Percentiles rank a stretch among this genome's conserved stretches.
Conservation (phyloP, 2,329 filamentous ascomycete species). For the Phialophora tarda region DNA sequence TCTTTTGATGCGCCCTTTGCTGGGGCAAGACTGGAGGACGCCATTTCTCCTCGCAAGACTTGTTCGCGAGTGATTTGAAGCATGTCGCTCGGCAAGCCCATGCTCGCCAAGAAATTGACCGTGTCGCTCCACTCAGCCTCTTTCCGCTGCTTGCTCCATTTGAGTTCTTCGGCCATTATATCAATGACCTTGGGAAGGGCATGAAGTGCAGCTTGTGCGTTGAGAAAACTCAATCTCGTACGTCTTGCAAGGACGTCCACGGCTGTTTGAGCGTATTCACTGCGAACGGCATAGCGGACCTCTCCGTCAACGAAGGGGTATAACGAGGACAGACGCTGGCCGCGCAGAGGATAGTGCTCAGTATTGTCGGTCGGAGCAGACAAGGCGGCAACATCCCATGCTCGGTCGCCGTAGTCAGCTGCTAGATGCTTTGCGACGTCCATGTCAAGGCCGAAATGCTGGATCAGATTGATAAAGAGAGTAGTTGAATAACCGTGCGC, state of each 20-base stretch:
- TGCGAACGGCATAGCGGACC: constrained; percentile 81
- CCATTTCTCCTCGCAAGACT: constrained; percentile 46
- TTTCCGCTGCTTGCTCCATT: constrained; percentile 74
- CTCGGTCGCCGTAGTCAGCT: constrained; percentile 86
- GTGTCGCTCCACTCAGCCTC: constrained; percentile 80
- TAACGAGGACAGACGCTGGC: constrained; percentile 77
- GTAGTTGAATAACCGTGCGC: constrained; percentile 88
- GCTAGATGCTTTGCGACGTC: constrained; percentile 89
- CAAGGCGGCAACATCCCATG: constrained; percentile 85
- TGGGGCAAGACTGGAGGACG: constrained; percentile 21
- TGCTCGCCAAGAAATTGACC: constrained; percentile 62
- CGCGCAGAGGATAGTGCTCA: constrained; percentile 81
- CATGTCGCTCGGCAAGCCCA: constrained; percentile 65
- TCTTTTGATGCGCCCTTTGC: constrained; percentile 17
- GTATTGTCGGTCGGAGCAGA: constrained; percentile 71
- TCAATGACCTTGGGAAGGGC: constrained; percentile 85
- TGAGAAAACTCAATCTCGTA: constrained; percentile 85
- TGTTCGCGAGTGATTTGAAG: constrained; percentile 61
- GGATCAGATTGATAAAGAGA: constrained; percentile 92
- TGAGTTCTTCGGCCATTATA: constrained; percentile 82
- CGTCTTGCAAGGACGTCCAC: constrained; percentile 85
- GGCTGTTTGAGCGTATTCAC: constrained; percentile 91
- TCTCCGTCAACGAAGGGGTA: constrained; percentile 95
- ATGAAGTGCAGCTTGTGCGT: constrained; percentile 87
- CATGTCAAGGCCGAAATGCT: constrained; percentile 89